These are phyloP conservation scores for Neobulgaria alba DNA, from an alignment of 2,329 filamentous ascomycete species.

Conservation along the genomic window DNA sequence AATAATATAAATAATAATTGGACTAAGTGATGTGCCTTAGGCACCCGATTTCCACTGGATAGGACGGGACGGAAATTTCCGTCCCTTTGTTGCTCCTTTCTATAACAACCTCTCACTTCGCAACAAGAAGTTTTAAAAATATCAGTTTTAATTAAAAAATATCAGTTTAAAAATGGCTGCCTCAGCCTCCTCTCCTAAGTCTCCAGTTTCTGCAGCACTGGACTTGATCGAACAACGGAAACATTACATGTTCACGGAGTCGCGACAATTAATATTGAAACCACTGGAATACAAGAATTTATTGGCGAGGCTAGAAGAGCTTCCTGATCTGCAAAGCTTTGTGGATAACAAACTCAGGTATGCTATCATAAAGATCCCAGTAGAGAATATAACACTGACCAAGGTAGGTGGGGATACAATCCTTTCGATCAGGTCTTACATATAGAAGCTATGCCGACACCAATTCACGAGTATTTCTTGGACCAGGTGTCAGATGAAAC, in stretches of 20 bases:
- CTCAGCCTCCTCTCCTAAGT: too few relatives aligned
- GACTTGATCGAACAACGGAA: slow-evolving; percentile 13
- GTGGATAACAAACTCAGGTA: not conserved
- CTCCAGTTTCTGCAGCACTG: slow-evolving; percentile 11
- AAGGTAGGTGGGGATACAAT: not conserved
- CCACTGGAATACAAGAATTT: slow-evolving; percentile 10
- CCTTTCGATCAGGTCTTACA: slow-evolving; percentile 9
- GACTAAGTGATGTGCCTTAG: too few relatives aligned
- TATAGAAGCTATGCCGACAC: slow-evolving; percentile 11
- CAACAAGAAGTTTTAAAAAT: too few relatives aligned
- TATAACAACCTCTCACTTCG: too few relatives aligned
- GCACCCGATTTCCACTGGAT: too few relatives aligned
- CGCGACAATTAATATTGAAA: slow-evolving; percentile 10
- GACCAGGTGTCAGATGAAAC: slow-evolving; percentile 12
- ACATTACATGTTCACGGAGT: slow-evolving; percentile 8
- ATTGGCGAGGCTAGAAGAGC: slow-evolving; percentile 12
- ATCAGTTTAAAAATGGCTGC: too few relatives aligned
- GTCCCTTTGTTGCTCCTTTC: too few relatives aligned
- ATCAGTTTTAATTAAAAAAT: too few relatives aligned
- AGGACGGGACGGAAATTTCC: too few relatives aligned
- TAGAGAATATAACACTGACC: not conserved
- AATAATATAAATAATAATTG: too few relatives aligned
- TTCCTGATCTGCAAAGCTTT: slow-evolving; percentile 6
- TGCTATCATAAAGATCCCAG: not conserved
- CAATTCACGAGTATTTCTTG: slow-evolving; percentile 12